Percentiles rank a stretch among this genome's conserved stretches.
phyloP scores from a whole-genome alignment of 768 basidiomycete species.

The Psilocybe subaeruginosa region DNA sequence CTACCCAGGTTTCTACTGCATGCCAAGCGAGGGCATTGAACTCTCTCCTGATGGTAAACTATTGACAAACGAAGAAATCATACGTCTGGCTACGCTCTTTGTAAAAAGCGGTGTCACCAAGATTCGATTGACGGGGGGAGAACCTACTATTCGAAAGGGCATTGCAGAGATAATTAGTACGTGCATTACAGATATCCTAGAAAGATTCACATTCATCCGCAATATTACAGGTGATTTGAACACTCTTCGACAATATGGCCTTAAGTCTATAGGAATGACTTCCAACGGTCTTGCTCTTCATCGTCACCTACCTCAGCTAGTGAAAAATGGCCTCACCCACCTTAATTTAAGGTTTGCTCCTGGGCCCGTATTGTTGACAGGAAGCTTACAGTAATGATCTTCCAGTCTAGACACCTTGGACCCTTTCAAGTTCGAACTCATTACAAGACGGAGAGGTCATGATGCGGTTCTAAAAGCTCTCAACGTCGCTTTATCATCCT shows the following conservation, averaged over 20 bases:
- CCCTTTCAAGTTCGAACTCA: slow-evolving; percentile 85
- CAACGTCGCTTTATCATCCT: slow-evolving; percentile 58
- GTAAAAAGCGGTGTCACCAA: slow-evolving; percentile 84
- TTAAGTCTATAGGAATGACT: slow-evolving; percentile 83
- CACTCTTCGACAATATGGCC: slow-evolving; percentile 58
- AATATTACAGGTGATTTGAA: slow-evolving; percentile 57
- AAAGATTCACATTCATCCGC: background rate
- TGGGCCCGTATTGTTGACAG: background rate
- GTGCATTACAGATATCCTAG: slow-evolving; percentile 15
- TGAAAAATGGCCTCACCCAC: slow-evolving; percentile 77
- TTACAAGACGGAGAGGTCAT: slow-evolving; percentile 80
- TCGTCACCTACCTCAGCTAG: slow-evolving; percentile 68
- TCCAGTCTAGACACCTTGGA: slow-evolving; percentile 82
- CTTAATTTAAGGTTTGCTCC: slow-evolving; percentile 59
- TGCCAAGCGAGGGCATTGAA: slow-evolving; percentile 81
- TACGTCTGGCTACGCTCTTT: slow-evolving; percentile 75
- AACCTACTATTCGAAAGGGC: slow-evolving; percentile 83
- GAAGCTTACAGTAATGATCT: background rate
- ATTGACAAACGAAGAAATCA: slow-evolving; percentile 75
- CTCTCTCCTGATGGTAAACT: slow-evolving; percentile 71
- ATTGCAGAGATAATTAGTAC: slow-evolving; percentile 70
- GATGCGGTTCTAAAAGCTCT: slow-evolving; percentile 73
- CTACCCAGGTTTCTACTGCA: slow-evolving; percentile 82
- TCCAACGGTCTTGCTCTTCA: slow-evolving; percentile 81
- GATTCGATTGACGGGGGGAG: slow-evolving; percentile 87